Conservation (phyloP, 257 asterid species). For the Echites panduratus region DNA sequence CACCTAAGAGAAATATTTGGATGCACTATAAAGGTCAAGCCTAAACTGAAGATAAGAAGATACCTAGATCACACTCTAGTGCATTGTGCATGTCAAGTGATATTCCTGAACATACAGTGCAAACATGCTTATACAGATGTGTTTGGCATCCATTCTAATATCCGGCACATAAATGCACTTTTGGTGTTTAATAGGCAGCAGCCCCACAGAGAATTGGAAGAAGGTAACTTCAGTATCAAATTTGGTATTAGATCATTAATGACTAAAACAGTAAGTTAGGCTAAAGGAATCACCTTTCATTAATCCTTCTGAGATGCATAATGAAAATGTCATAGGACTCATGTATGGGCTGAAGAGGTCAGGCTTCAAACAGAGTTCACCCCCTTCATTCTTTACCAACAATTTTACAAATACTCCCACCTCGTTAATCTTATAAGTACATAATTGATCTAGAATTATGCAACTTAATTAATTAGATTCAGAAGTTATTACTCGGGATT, state of each 20-base stretch:
- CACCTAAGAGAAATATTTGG: not conserved
- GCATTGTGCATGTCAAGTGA: not conserved
- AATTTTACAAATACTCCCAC: not conserved
- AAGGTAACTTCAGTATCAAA: not conserved
- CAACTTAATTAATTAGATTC: no score
- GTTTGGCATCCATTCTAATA: not conserved
- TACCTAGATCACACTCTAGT: not conserved
- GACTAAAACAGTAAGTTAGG: not conserved
- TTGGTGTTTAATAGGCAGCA: not conserved
- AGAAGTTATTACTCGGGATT: not conserved
- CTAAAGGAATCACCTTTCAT: not conserved
- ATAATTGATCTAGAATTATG: not conserved
- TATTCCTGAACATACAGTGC: not conserved
- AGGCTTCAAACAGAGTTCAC: not conserved
- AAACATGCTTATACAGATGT: not conserved
- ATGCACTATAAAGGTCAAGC: not conserved
- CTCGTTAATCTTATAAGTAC: not conserved
- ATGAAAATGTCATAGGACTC: not conserved
- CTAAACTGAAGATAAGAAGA: not conserved
- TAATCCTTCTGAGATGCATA: not conserved
- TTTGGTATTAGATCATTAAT: not conserved
- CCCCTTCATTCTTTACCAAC: not conserved
- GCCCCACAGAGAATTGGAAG: not conserved
- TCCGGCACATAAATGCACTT: not conserved
- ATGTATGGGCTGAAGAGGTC: not conserved